These are phyloP conservation scores for Tricladium varicosporioides DNA, from an alignment of 2,329 filamentous ascomycete species.

Conservation along the genomic window DNA sequence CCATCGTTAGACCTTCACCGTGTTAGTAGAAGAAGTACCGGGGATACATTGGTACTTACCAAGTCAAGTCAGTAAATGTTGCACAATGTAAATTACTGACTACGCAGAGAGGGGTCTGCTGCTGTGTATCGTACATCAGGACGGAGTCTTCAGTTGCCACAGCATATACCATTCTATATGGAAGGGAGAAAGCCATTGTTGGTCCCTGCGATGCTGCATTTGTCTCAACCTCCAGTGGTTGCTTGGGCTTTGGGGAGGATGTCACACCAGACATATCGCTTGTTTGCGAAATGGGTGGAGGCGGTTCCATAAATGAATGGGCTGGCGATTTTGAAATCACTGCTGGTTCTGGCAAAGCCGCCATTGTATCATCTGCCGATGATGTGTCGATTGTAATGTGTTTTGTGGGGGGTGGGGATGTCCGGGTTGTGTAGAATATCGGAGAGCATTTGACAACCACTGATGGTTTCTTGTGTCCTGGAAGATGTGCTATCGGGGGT, in stretches of 20 bases:
- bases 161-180: slow-evolving; percentile 93
- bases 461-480: slow-evolving; percentile 96
- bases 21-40: slow-evolving; percentile 11
- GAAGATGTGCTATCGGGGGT: slow-evolving; percentile 89
- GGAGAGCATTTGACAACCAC: slow-evolving; percentile 95
- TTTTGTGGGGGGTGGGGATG: slow-evolving; percentile 66
- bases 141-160: slow-evolving; percentile 97
- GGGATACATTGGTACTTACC: slow-evolving; percentile 57
- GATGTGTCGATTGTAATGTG: slow-evolving; percentile 95
- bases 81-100: slow-evolving; percentile 97
- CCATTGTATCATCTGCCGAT: slow-evolving; percentile 79
- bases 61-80: slow-evolving; percentile 93
- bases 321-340: slow-evolving; percentile 51
- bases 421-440: slow-evolving; percentile 78
- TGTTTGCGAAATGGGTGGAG: slow-evolving; percentile 54
- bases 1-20: slow-evolving; percentile 68
- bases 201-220: slow-evolving; percentile 54
- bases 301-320: slow-evolving; percentile 76
- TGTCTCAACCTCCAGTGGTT: slow-evolving; percentile 42
- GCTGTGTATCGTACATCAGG: slow-evolving; percentile 93
- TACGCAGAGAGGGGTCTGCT: slow-evolving; percentile 87
- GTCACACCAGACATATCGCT: slow-evolving; percentile 51
- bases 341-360: slow-evolving; percentile 79
- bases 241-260: slow-evolving; percentile 44
- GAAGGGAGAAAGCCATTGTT: slow-evolving; percentile 74